Evolutionary conservation across 345 rosid species (phyloP).

Genomic region (Hevea brasiliensis): DNA sequence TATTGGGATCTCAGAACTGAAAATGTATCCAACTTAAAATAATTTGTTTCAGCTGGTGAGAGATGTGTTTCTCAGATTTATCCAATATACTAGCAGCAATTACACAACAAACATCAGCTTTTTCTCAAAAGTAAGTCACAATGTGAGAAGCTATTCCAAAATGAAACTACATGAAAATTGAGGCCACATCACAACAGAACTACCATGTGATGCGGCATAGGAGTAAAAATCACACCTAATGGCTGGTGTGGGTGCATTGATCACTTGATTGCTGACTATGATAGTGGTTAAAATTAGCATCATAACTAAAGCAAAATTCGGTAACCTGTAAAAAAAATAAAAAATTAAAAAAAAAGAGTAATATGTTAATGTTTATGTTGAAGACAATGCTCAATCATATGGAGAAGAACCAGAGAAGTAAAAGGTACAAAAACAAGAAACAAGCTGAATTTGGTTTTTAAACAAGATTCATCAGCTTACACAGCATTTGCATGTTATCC

Average conservation of each 20-base stretch:
- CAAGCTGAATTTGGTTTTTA: background rate
- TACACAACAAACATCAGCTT: background rate
- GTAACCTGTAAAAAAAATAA: too few species aligned
- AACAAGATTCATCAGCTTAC: too few species aligned
- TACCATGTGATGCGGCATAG: background rate
- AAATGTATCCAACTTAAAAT: background rate
- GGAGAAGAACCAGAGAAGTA: background rate
- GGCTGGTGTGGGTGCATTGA: background rate
- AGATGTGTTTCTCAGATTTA: background rate
- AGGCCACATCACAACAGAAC: background rate
- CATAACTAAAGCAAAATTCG: background rate
- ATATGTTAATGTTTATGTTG: background rate
- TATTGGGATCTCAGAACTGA: background rate
- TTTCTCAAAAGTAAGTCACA: background rate
- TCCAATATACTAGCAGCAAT: background rate
- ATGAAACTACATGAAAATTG: background rate
- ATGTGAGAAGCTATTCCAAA: too few species aligned
- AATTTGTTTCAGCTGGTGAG: too few species aligned
- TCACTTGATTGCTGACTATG: background rate
- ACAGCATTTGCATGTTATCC: too few species aligned
- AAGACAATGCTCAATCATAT: background rate
- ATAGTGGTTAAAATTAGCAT: background rate
- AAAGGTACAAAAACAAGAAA: background rate
- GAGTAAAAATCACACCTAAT: background rate
- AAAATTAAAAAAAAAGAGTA: background rate